Evolutionary conservation across 106 monocot species (phyloP), one percentile per base, ranked within the genome.

Genomic region (Narthecium ossifragum): DNA sequence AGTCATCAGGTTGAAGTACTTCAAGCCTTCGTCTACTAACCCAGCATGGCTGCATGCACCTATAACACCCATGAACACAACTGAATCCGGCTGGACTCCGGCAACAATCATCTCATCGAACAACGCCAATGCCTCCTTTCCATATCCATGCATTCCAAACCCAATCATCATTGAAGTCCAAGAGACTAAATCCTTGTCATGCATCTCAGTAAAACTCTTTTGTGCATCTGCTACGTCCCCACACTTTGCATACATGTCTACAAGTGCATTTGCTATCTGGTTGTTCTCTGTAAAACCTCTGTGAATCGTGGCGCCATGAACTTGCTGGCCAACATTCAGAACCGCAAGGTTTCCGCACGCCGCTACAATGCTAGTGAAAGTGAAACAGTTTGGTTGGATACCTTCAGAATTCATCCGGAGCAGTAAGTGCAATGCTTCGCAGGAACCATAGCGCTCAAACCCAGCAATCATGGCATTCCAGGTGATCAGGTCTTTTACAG

Each of bases 241-340:
- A 57, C 88, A 93, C 61, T 88, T 92, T 24, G 77, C 65, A 57
- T 92, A 88, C 88, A 88, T 82, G 64, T 93, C 77, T 31, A 93
- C 34, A 5, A 93, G 77, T 0, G 88, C 73, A 70, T 85, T 93
- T 17, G 58, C 25, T 28, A 83, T 18, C 20, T 70, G 68, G 2
- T 63, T 57, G 67, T 85, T 85, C 8, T 46, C 62, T 11, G 17
- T 31, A 28, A 61, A 76, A 46, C 77, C 82, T 64, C 82, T 73
- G 18, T 55, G 66, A 10, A 80, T 15, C 9, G 69, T 49, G 50
- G 76, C 31, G 7, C 60, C 64, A 43, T 90, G 90, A 13, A 85
- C 68, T 54, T 90, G 85, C 45, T 55, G 62, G 5, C 90, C 90
- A 46, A 60, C 79, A 47, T 67, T 60, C 13, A 82, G 66, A 6